A percentile compares a stretch with the other conserved stretches of the same genome.
Conservation (phyloP, 257 asterid genomes). For the Fraxinus americana region DNA sequence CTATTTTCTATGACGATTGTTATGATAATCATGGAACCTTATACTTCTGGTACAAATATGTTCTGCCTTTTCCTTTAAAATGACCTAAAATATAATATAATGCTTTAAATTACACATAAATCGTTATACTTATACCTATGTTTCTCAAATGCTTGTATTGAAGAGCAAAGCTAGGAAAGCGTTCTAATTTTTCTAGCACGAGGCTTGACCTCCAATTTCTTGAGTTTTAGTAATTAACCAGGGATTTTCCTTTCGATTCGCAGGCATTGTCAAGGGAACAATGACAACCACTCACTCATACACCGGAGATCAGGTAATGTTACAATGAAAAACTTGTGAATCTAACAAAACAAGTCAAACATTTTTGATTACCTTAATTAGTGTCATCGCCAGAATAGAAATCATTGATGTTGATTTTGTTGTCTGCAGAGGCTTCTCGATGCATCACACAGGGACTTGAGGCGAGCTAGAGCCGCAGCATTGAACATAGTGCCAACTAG, state of each 20-base stretch:
- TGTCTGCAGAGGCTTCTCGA: constrained; percentile 77
- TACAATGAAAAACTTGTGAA: neutral
- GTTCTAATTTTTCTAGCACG: too few relatives aligned
- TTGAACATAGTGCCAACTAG: constrained; percentile 91
- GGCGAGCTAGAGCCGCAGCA: constrained; percentile 95
- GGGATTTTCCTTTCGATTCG: constrained; percentile 12
- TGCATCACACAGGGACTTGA: constrained; percentile 87
- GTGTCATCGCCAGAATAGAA: neutral
- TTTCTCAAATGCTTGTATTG: too few relatives aligned
- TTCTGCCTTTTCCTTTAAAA: too few relatives aligned
- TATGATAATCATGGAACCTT: too few relatives aligned
- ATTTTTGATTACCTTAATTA: neutral
- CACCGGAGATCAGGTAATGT: constrained; percentile 90
- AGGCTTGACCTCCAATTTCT: neutral
- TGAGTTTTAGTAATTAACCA: neutral
- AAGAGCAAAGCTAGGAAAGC: too few relatives aligned
- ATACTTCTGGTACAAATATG: too few relatives aligned
- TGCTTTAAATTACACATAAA: too few relatives aligned
- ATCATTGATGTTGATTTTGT: neutral
- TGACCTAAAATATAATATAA: too few relatives aligned
- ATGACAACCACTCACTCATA: constrained; percentile 98
- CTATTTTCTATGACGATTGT: too few relatives aligned
- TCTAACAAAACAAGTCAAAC: neutral
- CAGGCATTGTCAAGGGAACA: constrained; percentile 95
- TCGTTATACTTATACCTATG: too few relatives aligned